phyloP scores from a whole-genome alignment of 164 flowering plant genomes.

The Nymphaea colorata region DNA sequence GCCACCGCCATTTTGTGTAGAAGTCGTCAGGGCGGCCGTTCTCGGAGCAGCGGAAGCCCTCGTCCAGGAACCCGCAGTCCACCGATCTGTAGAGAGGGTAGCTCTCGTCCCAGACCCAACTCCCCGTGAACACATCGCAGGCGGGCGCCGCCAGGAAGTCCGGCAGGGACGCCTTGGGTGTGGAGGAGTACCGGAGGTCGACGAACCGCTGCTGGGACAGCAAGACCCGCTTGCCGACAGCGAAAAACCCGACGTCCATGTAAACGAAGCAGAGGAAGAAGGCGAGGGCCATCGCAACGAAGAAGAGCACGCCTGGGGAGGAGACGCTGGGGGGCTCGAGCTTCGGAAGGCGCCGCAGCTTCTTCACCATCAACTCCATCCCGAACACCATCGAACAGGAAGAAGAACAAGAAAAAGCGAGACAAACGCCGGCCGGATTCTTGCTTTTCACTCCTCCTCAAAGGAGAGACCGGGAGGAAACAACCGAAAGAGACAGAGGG shows the following conservation, averaged over 20 bases:
- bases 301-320: conserved; percentile 45
- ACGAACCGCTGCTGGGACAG: conserved; percentile 25
- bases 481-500: neutral
- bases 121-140: conserved; percentile 69
- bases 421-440: no score
- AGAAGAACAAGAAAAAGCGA: neutral
- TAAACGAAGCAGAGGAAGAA: conserved; percentile 50
- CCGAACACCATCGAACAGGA: neutral
- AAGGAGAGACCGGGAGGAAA: neutral
- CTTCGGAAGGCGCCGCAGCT: conserved; percentile 26
- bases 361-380: conserved; percentile 26
- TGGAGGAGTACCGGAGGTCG: conserved; percentile 5
- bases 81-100: conserved; percentile 63
- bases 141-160: conserved; percentile 14
- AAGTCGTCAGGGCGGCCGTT: conserved; percentile 71
- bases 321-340: conserved; percentile 18
- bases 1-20: conserved; percentile 95
- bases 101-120: conserved; percentile 73
- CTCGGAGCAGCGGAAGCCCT: conserved; percentile 68
- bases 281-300: conserved; percentile 23
- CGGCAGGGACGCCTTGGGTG: conserved; percentile 20
- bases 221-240: conserved; percentile 20
- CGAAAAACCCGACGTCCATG: conserved; percentile 49
- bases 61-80: conserved; percentile 58
- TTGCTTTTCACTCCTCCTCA: no score